These are phyloP conservation scores for Xylaria telfairii DNA, from an alignment of 495 filamentous ascomycete genomes.

Conservation along the genomic window DNA sequence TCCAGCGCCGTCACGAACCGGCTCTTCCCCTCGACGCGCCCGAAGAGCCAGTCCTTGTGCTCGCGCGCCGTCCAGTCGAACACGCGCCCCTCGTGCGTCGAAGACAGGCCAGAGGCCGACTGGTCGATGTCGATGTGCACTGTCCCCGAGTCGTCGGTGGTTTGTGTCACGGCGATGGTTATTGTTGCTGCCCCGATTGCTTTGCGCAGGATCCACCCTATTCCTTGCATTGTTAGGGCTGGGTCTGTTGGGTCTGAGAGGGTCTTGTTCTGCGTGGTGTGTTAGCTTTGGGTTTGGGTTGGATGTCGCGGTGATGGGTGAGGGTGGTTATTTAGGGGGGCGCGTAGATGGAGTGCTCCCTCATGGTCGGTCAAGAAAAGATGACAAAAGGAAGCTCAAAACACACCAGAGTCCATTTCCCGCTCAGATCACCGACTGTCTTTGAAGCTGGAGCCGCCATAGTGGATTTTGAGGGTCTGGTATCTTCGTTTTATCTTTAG, in stretches of 20 bases:
- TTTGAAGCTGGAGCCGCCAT: conserved; percentile 85
- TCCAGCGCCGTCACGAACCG: conserved; percentile 54
- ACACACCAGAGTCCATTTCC: conserved; percentile 79
- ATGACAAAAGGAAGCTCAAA: neutral
- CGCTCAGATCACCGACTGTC: conserved; percentile 75
- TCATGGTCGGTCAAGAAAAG: neutral
- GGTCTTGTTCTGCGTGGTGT: conserved; percentile 69
- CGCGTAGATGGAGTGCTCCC: too few species aligned
- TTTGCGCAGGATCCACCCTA: conserved; percentile 84
- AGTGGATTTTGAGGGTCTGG: conserved; percentile 27
- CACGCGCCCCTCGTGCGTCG: conserved; percentile 72
- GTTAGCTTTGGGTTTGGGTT: neutral
- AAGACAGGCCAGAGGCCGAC: conserved; percentile 72
- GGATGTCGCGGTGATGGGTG: too few species aligned
- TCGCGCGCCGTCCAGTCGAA: conserved; percentile 73
- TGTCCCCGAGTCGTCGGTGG: conserved; percentile 46
- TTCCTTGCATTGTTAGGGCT: conserved; percentile 78
- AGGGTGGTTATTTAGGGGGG: too few species aligned
- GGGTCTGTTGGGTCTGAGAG: conserved; percentile 75
- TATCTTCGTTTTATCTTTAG: neutral
- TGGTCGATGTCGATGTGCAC: conserved; percentile 85
- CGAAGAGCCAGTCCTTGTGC: conserved; percentile 84
- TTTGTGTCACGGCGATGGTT: conserved; percentile 72
- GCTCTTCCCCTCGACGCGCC: conserved; percentile 66
- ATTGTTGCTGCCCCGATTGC: conserved; percentile 73